Evolutionary conservation across 163 green algal species (phyloP), one percentile per base, ranked within the genome.

Genomic region (Chlamydomonas reinhardtii): DNA sequence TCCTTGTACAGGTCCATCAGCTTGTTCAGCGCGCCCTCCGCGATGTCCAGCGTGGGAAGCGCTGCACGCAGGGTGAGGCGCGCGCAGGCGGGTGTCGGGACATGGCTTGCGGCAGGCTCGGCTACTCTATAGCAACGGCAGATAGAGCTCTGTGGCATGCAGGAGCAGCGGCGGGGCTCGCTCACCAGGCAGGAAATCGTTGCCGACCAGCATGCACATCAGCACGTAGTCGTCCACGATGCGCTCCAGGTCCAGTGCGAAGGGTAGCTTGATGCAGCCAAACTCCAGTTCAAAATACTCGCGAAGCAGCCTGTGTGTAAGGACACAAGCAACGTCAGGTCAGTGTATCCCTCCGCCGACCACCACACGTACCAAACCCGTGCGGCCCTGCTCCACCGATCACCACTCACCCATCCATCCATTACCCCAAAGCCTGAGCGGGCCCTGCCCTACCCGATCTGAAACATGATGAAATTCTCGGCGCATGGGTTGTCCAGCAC

Each of bases 181-280:
- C 80, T 29, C 76, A 94, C 92, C 82, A 31, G 96, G 97, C 90
- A 99, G 85, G 84, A 99, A 99, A 86, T 99, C 97, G 85, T 99
- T 99, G 43, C 97, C 97, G 39, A 98, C 94, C 43, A 99, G 96
- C 93, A 98, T 98, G 92, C 96, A 98, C 85, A 99, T 95, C 2
- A 99, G 92, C 72, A 99, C 95, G 90, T 99, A 97, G 84, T 99
- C 97, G 89, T 99, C 97, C 24, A 99, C 93, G 9, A 99, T 82
- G 22, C 96, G 92, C 93, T 99, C 97, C 56, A 96, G 43, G 83
- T 98, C 91, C 61, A 96, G 92, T 2, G 81, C 5, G 75, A 97
- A 97, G n/a, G 89, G 82, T 32, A 94, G 89, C 61, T 69, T 74
- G 16, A 89, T 24, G 29, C 24, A 68, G 27, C 73, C 65, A 71